A percentile compares a stretch with the other conserved stretches of the same genome.
These are phyloP conservation scores for Parmales sp. DNA, from an alignment of 108 stramenopile genomes.

Conservation along the genomic window DNA sequence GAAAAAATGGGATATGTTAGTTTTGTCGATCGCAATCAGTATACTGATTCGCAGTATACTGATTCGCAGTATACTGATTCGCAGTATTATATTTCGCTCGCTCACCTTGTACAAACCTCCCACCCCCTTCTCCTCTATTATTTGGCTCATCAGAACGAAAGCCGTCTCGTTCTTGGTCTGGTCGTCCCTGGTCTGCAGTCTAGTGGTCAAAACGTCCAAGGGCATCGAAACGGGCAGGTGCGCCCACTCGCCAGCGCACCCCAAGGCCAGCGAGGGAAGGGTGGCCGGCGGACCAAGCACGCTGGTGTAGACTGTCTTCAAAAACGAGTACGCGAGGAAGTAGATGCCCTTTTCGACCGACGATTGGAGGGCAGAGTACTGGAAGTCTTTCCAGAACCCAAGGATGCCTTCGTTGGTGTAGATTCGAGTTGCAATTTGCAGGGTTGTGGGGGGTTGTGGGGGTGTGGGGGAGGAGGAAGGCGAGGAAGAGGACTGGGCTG, in stretches of 20 bases:
- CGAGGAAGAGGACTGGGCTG: constrained; percentile 84
- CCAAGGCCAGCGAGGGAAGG: constrained; percentile 35
- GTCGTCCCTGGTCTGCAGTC: constrained; percentile 41
- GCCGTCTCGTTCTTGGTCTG: constrained; percentile 36
- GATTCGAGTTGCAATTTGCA: constrained; percentile 27
- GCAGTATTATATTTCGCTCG: neutral
- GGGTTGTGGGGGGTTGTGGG: constrained; percentile 64
- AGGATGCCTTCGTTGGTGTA: constrained; percentile 42
- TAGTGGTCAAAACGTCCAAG: constrained; percentile 65
- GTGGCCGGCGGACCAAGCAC: constrained; percentile 25
- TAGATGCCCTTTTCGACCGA: constrained; percentile 78
- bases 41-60: too few relatives aligned
- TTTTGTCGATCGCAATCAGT: too few relatives aligned
- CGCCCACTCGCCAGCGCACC: constrained; percentile 67
- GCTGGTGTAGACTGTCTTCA: constrained; percentile 43
- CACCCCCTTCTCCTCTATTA: constrained; percentile 40
- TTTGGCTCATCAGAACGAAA: constrained; percentile 40
- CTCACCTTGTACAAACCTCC: too few relatives aligned
- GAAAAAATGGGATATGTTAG: too few relatives aligned
- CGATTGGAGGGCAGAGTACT: constrained; percentile 54
- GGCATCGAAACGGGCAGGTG: constrained; percentile 81
- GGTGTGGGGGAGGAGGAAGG: constrained; percentile 54
- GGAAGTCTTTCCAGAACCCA: constrained; percentile 53
- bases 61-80: too few relatives aligned
- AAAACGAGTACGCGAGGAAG: constrained; percentile 72